These are phyloP conservation scores for Calonectria fujianensis DNA, from an alignment of 2,329 filamentous ascomycete genomes.

Conservation along the genomic window DNA sequence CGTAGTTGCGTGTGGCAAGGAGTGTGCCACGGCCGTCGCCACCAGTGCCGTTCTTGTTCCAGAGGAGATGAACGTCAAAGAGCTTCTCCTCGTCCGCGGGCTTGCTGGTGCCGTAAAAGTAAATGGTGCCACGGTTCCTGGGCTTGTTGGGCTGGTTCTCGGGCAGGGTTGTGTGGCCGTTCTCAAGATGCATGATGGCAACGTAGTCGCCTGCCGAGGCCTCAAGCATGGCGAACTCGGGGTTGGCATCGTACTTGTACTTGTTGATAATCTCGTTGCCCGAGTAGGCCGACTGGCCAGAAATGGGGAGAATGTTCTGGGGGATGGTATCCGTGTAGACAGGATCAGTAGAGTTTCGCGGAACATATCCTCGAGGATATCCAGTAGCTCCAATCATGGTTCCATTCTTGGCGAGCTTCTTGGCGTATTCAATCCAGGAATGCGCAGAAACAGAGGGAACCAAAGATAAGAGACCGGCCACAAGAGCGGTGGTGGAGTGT, in stretches of 20 bases:
- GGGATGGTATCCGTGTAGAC: slow-evolving; percentile 76
- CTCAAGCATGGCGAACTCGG: slow-evolving; percentile 77
- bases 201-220: slow-evolving; percentile 77
- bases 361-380: slow-evolving; percentile 82
- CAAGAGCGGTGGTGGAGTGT: slow-evolving; percentile 48
- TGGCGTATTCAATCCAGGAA: slow-evolving; percentile 88
- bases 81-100: slow-evolving; percentile 71
- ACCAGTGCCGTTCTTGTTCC: slow-evolving; percentile 87
- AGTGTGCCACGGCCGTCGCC: slow-evolving; percentile 87
- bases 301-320: slow-evolving; percentile 77
- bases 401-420: slow-evolving; percentile 82
- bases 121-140: slow-evolving; percentile 81
- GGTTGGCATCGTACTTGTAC: slow-evolving; percentile 60
- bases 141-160: slow-evolving; percentile 75
- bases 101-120: slow-evolving; percentile 81
- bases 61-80: slow-evolving; percentile 82
- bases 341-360: slow-evolving; percentile 69
- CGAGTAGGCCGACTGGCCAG: slow-evolving; percentile 79
- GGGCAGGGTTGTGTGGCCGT: slow-evolving; percentile 82
- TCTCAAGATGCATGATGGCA: slow-evolving; percentile 82
- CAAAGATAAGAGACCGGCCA: slow-evolving; percentile 58
- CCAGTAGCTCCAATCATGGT: slow-evolving; percentile 82
- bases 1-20: slow-evolving; percentile 86
- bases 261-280: slow-evolving; percentile 72
- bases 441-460: slow-evolving; percentile 71